Percentiles rank a stretch among this genome's conserved stretches.
phyloP scores from a whole-genome alignment of 768 basidiomycete genomes.

The Boletus rex-veris region DNA sequence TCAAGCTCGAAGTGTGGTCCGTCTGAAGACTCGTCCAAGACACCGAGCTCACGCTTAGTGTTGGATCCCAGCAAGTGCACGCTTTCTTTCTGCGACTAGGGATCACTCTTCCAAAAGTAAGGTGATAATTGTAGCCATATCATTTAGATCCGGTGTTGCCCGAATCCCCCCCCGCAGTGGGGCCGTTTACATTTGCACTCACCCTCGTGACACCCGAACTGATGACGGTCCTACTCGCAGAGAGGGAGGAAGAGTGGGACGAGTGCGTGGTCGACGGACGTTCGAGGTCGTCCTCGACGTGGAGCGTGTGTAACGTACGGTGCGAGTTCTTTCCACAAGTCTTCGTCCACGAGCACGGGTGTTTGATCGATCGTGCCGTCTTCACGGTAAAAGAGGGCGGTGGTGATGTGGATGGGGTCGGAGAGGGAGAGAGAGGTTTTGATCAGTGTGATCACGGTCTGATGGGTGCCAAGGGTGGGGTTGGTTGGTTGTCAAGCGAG shows the following conservation, averaged over 20 bases:
- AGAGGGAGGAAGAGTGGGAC: background rate
- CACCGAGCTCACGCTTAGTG: too few relatives aligned
- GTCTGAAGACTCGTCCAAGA: too few relatives aligned
- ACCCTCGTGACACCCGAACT: too few relatives aligned
- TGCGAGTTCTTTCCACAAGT: slow-evolving; percentile 29
- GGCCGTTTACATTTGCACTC: too few relatives aligned
- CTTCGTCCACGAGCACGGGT: slow-evolving; percentile 25
- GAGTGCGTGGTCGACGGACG: slow-evolving; percentile 13
- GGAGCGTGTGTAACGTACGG: slow-evolving; percentile 23
- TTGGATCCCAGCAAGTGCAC: too few relatives aligned
- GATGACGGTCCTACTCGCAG: background rate
- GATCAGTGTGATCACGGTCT: slow-evolving; percentile 27
- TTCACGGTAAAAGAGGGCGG: slow-evolving; percentile 28
- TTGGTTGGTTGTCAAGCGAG: background rate
- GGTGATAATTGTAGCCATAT: too few relatives aligned
- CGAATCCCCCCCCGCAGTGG: too few relatives aligned
- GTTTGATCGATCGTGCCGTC: slow-evolving; percentile 25
- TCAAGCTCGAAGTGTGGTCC: too few relatives aligned
- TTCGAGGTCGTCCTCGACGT: slow-evolving; percentile 28
- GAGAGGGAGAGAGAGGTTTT: slow-evolving; percentile 16
- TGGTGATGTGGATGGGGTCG: slow-evolving; percentile 17
- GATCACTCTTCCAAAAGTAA: too few relatives aligned
- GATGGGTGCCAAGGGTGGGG: background rate
- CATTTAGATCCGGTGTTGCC: too few relatives aligned
- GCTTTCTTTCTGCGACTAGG: too few relatives aligned